Conservation (phyloP, 1,284 basidiomycete species). For the Malassezia cuniculi region DNA sequence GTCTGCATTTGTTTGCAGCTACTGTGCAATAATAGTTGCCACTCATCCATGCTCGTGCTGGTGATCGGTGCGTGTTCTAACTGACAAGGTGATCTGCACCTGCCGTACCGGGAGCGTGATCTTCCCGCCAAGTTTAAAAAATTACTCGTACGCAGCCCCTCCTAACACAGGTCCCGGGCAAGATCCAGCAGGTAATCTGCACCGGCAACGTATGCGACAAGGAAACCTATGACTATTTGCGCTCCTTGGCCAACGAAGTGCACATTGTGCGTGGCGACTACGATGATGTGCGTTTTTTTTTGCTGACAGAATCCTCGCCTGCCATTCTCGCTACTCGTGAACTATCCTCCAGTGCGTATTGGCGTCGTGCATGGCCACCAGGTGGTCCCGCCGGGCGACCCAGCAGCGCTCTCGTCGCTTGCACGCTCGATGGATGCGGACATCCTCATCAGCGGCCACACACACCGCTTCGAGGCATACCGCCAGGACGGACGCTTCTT, state of each 20-base stretch:
- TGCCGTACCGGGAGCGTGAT: slow-evolving; percentile 55
- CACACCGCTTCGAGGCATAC: slow-evolving; percentile 89
- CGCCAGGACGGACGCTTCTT: slow-evolving; percentile 86
- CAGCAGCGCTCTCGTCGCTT: slow-evolving; percentile 71
- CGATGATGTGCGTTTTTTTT: slow-evolving; percentile 60
- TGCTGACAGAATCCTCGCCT: slow-evolving; percentile 53
- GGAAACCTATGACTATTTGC: slow-evolving; percentile 92
- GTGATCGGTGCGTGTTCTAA: slow-evolving; percentile 22
- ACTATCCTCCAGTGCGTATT: slow-evolving; percentile 76
- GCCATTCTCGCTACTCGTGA: slow-evolving; percentile 68
- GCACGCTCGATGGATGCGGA: slow-evolving; percentile 91
- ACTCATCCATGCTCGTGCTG: slow-evolving; percentile 28
- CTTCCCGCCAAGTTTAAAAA: slow-evolving; percentile 94
- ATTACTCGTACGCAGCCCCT: slow-evolving; percentile 53
- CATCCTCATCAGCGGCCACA: slow-evolving; percentile 81
- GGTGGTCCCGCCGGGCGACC: slow-evolving; percentile 77
- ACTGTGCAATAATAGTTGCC: no score
- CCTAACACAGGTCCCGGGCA: slow-evolving; percentile 55
- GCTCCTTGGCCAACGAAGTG: slow-evolving; percentile 88
- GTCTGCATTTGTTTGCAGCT: no score
- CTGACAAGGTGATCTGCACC: slow-evolving; percentile 31
- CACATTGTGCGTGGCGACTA: slow-evolving; percentile 86
- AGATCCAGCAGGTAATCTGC: slow-evolving; percentile 94
- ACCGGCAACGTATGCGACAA: slow-evolving; percentile 96
- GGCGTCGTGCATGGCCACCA: slow-evolving; percentile 92